Evolutionary conservation across 2,329 filamentous ascomycete genomes (phyloP).

Genomic region (Phialophora verrucosa): DNA sequence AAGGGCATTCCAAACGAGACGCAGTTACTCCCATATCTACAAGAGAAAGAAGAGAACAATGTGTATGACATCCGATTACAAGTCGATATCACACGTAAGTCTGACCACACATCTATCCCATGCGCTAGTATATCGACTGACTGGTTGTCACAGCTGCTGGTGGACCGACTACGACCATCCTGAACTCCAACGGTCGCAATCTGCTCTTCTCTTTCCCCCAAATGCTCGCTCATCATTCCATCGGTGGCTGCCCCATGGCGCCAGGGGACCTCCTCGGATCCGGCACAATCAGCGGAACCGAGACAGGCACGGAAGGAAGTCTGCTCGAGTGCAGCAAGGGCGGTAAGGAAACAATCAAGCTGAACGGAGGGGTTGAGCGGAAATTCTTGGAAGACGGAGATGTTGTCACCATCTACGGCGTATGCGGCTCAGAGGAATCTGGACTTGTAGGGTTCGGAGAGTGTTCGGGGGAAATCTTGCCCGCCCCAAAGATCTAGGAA

Average conservation of each 20-base stretch:
- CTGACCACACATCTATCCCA: not conserved
- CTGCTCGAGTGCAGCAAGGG: conserved; percentile 74
- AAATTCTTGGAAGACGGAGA: conserved; percentile 78
- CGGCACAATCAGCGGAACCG: conserved; percentile 75
- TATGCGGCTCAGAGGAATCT: conserved; percentile 66
- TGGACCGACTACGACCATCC: conserved; percentile 63
- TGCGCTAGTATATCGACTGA: conserved; percentile 8
- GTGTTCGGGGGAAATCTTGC: conserved; percentile 67
- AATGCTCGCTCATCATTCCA: conserved; percentile 79
- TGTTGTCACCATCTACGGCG: conserved; percentile 68
- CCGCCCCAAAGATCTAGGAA: conserved; percentile 44
- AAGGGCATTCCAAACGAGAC: conserved; percentile 61
- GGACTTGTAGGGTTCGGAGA: conserved; percentile 78
- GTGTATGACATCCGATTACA: conserved; percentile 73
- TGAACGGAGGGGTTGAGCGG: conserved; percentile 70
- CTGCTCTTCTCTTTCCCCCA: conserved; percentile 83
- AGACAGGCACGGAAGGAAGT: conserved; percentile 66
- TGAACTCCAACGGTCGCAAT: conserved; percentile 66
- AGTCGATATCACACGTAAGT: conserved; percentile 66
- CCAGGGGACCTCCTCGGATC: conserved; percentile 77
- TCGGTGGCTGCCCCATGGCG: conserved; percentile 75
- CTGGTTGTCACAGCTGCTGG: conserved; percentile 43
- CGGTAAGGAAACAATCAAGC: conserved; percentile 67
- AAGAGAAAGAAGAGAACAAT: conserved; percentile 63
- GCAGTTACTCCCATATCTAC: conserved; percentile 66